Conservation (phyloP, 805 yeast genomes). For the Ogataea salicorniae region DNA sequence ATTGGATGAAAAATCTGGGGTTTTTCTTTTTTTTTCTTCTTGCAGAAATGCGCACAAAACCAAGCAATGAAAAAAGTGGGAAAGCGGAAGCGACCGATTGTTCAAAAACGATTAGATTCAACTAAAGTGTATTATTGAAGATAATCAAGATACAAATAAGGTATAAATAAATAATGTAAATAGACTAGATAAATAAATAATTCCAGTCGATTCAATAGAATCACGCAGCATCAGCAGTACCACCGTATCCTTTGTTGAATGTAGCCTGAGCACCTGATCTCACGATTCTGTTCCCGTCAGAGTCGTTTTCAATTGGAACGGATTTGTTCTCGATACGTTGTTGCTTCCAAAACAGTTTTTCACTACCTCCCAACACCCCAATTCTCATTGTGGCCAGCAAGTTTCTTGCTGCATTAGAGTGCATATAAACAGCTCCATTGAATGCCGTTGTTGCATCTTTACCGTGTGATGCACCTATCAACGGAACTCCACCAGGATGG, state of each 20-base stretch:
- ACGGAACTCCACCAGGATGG: slow-evolving; percentile 90
- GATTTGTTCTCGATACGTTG: slow-evolving; percentile 63
- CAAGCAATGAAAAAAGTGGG: too few relatives aligned
- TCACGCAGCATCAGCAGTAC: slow-evolving; percentile 58
- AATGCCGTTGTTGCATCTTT: slow-evolving; percentile 93
- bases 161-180: background rate
- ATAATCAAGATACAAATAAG: background rate
- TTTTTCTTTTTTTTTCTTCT: too few relatives aligned
- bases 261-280: slow-evolving; percentile 58
- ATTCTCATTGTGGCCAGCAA: slow-evolving; percentile 90
- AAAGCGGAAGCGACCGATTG: too few relatives aligned
- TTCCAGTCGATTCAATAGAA: background rate
- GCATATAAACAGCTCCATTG: slow-evolving; percentile 91
- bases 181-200: background rate
- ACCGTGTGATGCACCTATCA: slow-evolving; percentile 77
- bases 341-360: slow-evolving; percentile 77
- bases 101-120: too few relatives aligned
- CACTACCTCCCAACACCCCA: slow-evolving; percentile 80
- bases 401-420: slow-evolving; percentile 90
- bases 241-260: slow-evolving; percentile 37
- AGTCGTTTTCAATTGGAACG: slow-evolving; percentile 49
- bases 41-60: too few relatives aligned
- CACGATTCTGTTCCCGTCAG: slow-evolving; percentile 50
- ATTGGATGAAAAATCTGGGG: too few relatives aligned
- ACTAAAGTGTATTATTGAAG: too few relatives aligned